These are phyloP conservation scores for Castanea mollissima DNA, from an alignment of 306 rosid species.

Conservation along the genomic window DNA sequence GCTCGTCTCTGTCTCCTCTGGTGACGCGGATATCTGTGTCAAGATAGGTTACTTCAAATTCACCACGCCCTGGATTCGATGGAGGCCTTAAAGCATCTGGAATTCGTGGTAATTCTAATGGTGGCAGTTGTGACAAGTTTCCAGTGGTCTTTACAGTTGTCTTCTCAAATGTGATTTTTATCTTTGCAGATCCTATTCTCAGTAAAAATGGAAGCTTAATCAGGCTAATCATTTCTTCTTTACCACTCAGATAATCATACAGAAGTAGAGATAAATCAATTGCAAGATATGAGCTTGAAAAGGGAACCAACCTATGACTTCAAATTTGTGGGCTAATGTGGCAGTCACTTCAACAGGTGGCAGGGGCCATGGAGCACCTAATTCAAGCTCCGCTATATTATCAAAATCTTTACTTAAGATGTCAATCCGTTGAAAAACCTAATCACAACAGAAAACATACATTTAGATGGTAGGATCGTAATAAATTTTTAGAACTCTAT, in stretches of 20 bases:
- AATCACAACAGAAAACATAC: conserved; percentile 6
- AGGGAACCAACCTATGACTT: conserved; percentile 62
- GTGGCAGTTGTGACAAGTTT: conserved; percentile 80
- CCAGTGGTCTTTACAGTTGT: conserved; percentile 82
- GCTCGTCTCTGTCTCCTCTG: conserved; percentile 88
- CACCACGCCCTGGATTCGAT: conserved; percentile 70
- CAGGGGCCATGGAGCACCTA: conserved; percentile 93
- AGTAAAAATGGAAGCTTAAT: conserved; percentile 1
- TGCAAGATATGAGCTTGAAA: background rate
- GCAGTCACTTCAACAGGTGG: conserved; percentile 73
- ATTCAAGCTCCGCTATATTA: conserved; percentile 77
- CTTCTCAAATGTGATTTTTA: conserved; percentile 73
- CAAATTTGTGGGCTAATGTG: conserved; percentile 96
- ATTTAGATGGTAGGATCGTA: background rate
- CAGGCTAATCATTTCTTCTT: conserved; percentile 4
- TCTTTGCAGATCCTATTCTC: conserved; percentile 59
- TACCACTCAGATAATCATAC: background rate
- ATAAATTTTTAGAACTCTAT: background rate
- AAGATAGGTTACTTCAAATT: conserved; percentile 82
- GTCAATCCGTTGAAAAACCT: conserved; percentile 96
- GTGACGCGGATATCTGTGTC: conserved; percentile 71
- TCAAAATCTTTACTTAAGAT: conserved; percentile 80
- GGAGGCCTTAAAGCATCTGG: conserved; percentile 80
- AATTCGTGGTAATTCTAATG: conserved; percentile 71
- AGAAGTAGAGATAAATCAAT: conserved; percentile 1